Evolutionary conservation across 1,284 basidiomycete genomes (phyloP).

Genomic region (Boletus semigastroideus): DNA sequence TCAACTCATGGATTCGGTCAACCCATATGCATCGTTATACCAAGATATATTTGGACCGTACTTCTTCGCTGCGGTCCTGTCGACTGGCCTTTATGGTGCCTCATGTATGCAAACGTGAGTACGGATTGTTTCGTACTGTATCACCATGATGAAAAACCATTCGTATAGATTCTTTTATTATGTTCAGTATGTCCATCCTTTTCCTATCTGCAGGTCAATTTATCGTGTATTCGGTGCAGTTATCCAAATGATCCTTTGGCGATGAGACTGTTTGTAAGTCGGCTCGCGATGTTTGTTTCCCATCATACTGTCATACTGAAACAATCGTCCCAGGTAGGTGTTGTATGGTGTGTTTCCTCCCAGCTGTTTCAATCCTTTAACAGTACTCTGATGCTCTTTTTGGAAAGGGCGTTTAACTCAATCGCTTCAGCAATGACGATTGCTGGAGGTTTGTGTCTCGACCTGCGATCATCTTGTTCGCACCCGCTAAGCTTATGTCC

Average conservation of each 20-base stretch:
- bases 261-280: background rate
- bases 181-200: background rate
- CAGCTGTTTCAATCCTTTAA: no score
- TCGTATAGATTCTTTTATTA: constrained; percentile 15
- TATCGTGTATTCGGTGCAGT: background rate
- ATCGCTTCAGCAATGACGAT: no score
- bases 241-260: background rate
- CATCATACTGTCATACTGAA: background rate
- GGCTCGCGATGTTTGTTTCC: no score
- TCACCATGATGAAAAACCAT: background rate
- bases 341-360: background rate
- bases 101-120: constrained; percentile 18
- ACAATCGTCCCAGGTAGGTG: background rate
- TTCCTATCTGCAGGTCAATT: no score
- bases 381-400: no score
- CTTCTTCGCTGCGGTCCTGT: constrained; percentile 4
- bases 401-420: no score
- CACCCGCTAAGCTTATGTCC: background rate
- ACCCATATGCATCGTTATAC: background rate
- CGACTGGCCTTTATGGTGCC: constrained; percentile 6
- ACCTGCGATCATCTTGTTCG: background rate
- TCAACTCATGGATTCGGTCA: background rate
- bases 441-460: background rate
- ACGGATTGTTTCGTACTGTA: background rate
- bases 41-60: background rate